Conservation (phyloP, 805 yeast species). For the Myxozyma monticola region DNA sequence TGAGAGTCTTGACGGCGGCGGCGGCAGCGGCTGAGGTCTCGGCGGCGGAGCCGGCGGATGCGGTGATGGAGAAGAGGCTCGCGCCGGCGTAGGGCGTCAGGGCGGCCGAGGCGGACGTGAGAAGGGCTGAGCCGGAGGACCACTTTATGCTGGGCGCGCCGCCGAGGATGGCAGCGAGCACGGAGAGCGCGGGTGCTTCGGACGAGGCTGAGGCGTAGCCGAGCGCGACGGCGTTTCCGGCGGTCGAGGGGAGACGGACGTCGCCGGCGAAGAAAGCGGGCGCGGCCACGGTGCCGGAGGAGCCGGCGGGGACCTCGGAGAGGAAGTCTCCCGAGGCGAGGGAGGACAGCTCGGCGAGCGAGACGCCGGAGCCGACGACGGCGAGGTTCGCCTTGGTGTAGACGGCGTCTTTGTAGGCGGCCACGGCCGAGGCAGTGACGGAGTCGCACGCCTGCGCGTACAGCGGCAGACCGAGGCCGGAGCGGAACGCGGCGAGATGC, state of each 20-base stretch:
- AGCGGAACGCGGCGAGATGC: constrained; percentile 79
- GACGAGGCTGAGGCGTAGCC: constrained; percentile 73
- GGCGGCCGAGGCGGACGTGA: constrained; percentile 50
- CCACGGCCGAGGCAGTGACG: constrained; percentile 63
- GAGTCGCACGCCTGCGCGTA: constrained; percentile 65
- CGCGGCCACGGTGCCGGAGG: constrained; percentile 45
- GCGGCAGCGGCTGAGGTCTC: constrained; percentile 62
- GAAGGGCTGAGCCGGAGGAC: constrained; percentile 51
- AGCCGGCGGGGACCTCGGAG: constrained; percentile 56
- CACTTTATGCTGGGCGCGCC: constrained; percentile 53
- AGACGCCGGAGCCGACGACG: constrained; percentile 72
- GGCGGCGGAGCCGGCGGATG: constrained; percentile 58
- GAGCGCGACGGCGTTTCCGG: constrained; percentile 70
- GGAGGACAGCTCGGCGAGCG: constrained; percentile 63
- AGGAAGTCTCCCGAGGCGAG: constrained; percentile 65
- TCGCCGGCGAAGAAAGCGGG: constrained; percentile 60
- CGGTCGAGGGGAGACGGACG: constrained; percentile 59
- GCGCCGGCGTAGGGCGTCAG: constrained; percentile 72
- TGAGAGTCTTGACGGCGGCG: constrained; percentile 28
- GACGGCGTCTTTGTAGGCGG: constrained; percentile 62
- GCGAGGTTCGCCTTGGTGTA: constrained; percentile 72
- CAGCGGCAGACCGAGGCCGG: constrained; percentile 83
- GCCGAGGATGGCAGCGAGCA: constrained; percentile 66
- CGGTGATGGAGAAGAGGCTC: constrained; percentile 73
- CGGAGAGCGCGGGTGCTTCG: constrained; percentile 63